Evolutionary conservation across 768 basidiomycete species (phyloP).

Genomic region (Tricholoma saponaceum): DNA sequence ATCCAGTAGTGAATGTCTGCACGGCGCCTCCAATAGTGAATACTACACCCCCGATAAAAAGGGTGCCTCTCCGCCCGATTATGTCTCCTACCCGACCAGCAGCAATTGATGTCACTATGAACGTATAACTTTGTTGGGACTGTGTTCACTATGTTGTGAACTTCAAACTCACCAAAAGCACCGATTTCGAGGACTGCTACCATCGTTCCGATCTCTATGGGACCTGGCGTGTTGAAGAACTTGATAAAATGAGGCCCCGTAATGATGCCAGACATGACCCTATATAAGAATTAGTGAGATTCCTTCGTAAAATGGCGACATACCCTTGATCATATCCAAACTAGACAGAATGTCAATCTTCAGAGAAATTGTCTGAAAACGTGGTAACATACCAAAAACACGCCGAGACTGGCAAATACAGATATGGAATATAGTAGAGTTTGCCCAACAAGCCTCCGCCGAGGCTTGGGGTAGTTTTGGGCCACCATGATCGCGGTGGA

Average conservation of each 20-base stretch:
- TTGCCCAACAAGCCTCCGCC: constrained; percentile 61
- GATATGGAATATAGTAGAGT: constrained; percentile 69
- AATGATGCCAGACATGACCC: constrained; percentile 84
- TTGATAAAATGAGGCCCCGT: constrained; percentile 75
- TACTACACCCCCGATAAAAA: constrained; percentile 77
- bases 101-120: constrained; percentile 80
- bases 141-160: not conserved
- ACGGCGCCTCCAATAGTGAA: constrained; percentile 86
- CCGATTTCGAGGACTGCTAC: constrained; percentile 89
- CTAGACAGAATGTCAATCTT: constrained; percentile 26
- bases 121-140: not conserved
- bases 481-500: constrained; percentile 13
- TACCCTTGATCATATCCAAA: constrained; percentile 82
- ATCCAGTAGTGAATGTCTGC: constrained; percentile 81
- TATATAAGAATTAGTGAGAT: constrained; percentile 19
- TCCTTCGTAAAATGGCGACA: constrained; percentile 3
- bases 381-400: constrained; percentile 59
- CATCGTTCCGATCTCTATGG: constrained; percentile 76
- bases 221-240: constrained; percentile 69
- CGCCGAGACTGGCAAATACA: constrained; percentile 71
- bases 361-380: constrained; percentile 11
- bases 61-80: constrained; percentile 80
- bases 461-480: constrained; percentile 27
- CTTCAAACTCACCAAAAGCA: constrained; percentile 58
- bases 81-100: constrained; percentile 87